These are phyloP conservation scores for Populus ilicifolia DNA, from an alignment of 345 rosid genomes.

Conservation along the genomic window DNA sequence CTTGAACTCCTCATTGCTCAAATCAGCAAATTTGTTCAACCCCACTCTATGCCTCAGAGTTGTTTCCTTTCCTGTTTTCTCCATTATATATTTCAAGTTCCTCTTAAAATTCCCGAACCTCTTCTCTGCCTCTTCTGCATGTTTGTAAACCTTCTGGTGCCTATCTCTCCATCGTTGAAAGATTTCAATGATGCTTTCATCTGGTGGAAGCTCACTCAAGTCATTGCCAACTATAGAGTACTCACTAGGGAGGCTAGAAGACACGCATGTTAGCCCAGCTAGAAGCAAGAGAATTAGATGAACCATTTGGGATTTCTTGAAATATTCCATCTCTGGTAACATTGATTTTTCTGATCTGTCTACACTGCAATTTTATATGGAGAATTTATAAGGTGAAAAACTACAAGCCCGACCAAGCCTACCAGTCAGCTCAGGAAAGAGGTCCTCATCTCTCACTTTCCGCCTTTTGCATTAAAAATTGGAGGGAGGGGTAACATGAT, in stretches of 20 bases:
- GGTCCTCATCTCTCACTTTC: background rate
- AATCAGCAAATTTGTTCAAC: conserved; percentile 60
- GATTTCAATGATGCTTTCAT: conserved; percentile 41
- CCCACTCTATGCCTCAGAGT: conserved; percentile 36
- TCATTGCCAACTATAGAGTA: conserved; percentile 44
- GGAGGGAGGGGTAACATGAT: background rate
- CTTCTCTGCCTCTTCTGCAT: conserved; percentile 41
- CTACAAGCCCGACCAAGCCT: conserved; percentile 19
- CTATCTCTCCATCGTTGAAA: conserved; percentile 49
- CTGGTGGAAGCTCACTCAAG: conserved; percentile 29
- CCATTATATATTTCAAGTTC: conserved; percentile 49
- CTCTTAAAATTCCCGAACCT: conserved; percentile 41
- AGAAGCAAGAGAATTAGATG: conserved; percentile 21
- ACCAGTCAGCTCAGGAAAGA: conserved; percentile 39
- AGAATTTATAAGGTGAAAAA: background rate
- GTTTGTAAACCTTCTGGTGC: conserved; percentile 50
- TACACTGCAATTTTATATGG: conserved; percentile 12
- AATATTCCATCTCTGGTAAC: conserved; percentile 22
- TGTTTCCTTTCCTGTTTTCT: conserved; percentile 23
- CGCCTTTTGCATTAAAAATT: background rate
- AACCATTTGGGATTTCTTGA: conserved; percentile 8
- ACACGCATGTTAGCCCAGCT: conserved; percentile 23
- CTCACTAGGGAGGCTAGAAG: conserved; percentile 31
- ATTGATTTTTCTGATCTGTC: background rate
- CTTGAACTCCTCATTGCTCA: conserved; percentile 60